phyloP scores from a whole-genome alignment of 805 yeast genomes.

The Candida railenensis region DNA sequence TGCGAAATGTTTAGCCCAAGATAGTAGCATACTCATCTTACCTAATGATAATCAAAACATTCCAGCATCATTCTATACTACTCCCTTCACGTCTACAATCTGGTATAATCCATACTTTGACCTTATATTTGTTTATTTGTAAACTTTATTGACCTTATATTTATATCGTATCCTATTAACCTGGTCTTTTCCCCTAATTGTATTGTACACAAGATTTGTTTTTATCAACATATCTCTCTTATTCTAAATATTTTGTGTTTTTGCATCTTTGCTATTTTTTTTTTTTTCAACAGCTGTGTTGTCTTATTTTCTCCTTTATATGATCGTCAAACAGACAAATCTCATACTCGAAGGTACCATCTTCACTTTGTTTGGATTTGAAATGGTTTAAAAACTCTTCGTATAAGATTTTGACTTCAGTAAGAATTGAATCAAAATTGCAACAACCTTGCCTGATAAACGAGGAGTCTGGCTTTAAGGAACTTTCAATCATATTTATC shows the following conservation, averaged over 20 bases:
- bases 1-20: too few relatives aligned
- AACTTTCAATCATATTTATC: slow-evolving; percentile 6
- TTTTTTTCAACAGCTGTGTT: not conserved
- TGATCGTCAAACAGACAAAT: slow-evolving; percentile 16
- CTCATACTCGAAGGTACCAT: slow-evolving; percentile 11
- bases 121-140: too few relatives aligned
- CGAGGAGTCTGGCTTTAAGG: slow-evolving; percentile 6
- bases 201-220: too few relatives aligned
- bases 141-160: too few relatives aligned
- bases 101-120: too few relatives aligned
- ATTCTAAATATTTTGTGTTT: not conserved
- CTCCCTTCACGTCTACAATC: too few relatives aligned
- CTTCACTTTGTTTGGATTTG: not conserved
- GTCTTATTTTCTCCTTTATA: slow-evolving; percentile 7
- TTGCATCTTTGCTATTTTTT: not conserved
- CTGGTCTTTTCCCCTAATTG: too few relatives aligned
- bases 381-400: slow-evolving; percentile 11
- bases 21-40: too few relatives aligned
- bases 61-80: too few relatives aligned
- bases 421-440: slow-evolving; percentile 5
- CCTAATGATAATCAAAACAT: too few relatives aligned
- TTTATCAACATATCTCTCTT: too few relatives aligned
- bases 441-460: slow-evolving; percentile 11
- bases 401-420: slow-evolving; percentile 10
- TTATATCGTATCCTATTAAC: too few relatives aligned